Conservation (phyloP, 805 yeast species). For the Soucietia sequanensis region DNA sequence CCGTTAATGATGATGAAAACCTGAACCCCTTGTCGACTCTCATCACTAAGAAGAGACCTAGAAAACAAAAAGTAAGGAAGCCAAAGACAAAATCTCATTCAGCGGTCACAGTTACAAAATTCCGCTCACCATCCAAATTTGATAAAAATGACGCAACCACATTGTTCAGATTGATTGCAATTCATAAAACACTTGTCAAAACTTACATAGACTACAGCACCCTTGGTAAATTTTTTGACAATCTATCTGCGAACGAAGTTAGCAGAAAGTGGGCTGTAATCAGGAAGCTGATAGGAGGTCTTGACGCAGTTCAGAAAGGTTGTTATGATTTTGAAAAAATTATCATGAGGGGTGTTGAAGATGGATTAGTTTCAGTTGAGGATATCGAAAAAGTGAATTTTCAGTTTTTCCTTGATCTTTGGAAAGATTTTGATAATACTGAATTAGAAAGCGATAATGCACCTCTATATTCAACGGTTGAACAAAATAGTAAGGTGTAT, state of each 20-base stretch:
- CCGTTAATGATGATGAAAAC: not conserved
- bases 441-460: constrained; percentile 26
- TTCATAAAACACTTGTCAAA: constrained; percentile 58
- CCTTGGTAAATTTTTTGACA: constrained; percentile 51
- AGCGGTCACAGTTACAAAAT: constrained; percentile 4
- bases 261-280: constrained; percentile 71
- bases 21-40: not conserved
- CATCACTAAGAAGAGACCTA: not conserved
- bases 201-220: constrained; percentile 64
- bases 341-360: constrained; percentile 56
- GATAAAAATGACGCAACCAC: constrained; percentile 50
- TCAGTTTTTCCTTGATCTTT: constrained; percentile 52
- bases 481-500: constrained; percentile 49
- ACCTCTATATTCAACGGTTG: constrained; percentile 41
- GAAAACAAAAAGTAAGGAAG: not conserved
- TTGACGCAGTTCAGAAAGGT: constrained; percentile 54
- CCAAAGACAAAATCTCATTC: not conserved
- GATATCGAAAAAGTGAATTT: constrained; percentile 54
- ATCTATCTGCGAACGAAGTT: constrained; percentile 41
- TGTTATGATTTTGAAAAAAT: constrained; percentile 68
- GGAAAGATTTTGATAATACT: constrained; percentile 57
- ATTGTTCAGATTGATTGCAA: constrained; percentile 63
- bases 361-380: constrained; percentile 47
- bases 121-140: constrained; percentile 18
- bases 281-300: constrained; percentile 47